phyloP scores from a whole-genome alignment of 805 yeast species.

The Tetrapisispora pingtungensis region DNA sequence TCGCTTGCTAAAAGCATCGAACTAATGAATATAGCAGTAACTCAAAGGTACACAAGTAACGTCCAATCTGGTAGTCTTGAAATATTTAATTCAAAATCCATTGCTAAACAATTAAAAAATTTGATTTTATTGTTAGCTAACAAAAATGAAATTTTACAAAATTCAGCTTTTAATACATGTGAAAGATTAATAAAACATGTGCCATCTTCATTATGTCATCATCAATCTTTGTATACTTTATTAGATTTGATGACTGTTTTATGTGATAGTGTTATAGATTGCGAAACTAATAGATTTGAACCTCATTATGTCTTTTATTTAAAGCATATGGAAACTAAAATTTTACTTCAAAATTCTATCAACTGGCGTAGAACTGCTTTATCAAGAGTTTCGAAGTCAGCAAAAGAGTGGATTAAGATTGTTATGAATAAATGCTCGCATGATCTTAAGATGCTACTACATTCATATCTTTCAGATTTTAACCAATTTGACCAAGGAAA shows the following conservation, averaged over 20 bases:
- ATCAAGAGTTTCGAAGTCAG: conserved; percentile 44
- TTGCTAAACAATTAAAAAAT: conserved; percentile 59
- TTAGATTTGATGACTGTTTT: conserved; percentile 71
- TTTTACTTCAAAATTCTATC: conserved; percentile 50
- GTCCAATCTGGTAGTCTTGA: conserved; percentile 44
- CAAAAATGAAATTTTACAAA: conserved; percentile 63
- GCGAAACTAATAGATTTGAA: conserved; percentile 73
- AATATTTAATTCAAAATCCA: conserved; percentile 45
- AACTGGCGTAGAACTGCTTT: conserved; percentile 71
- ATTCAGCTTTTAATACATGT: conserved; percentile 69
- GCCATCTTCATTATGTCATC: conserved; percentile 75
- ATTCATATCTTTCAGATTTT: conserved; percentile 55
- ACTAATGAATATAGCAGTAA: conserved; percentile 49
- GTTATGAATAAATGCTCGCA: conserved; percentile 50
- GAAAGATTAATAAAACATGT: conserved; percentile 52
- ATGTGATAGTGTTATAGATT: conserved; percentile 73
- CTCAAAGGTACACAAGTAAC: conserved; percentile 43
- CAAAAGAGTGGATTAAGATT: conserved; percentile 57
- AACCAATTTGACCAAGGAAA: conserved; percentile 30
- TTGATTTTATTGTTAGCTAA: conserved; percentile 68
- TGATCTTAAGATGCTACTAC: conserved; percentile 72
- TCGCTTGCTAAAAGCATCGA: conserved; percentile 63
- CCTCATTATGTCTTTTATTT: conserved; percentile 62
- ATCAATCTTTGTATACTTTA: conserved; percentile 60
- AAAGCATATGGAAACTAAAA: conserved; percentile 31